Evolutionary conservation across 148 eudicot species (phyloP), one percentile per base, ranked within the genome.

Genomic region (Cornus kousa): DNA sequence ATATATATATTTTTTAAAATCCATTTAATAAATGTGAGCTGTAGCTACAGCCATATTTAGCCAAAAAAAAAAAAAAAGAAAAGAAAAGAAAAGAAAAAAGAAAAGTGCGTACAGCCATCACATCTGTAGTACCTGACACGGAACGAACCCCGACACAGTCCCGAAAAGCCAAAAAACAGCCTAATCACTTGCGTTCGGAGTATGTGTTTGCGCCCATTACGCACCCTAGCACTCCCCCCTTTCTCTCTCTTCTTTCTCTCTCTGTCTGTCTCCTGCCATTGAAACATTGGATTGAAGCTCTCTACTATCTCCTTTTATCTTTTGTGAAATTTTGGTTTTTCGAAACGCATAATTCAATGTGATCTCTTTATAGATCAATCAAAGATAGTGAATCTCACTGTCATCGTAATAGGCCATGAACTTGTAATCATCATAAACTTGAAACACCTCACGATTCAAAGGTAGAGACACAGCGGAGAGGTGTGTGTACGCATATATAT

Each of bases 221-320:
- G 23, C 66, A 19, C 1, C 28, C 28, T 28, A 28, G 28, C 28
- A 28, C 28, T 28, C 23, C 23, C 20, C 59, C 6, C 48, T 43
- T 2, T 12, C 66, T 20, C 11, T 32, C 46, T 0, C 50, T 31
- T 32, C 46, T 66, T 40, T 46, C 71, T 76, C 71, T 40, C 78
- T 76, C 70, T 67, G 14, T 59, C 43, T n/a, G n/a, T n/a, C n/a
- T n/a, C n/a, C n/a, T 37, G 70, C 78, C 71, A 65, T 65, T 67
- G 60, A 31, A 28, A 17, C 12, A 66, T 17, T 20, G 60, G 60
- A 76, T 66, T 76, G 60, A 66, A 43, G 35, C 32, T 40, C 7
- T 35, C 37, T 35, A 35, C 28, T 28, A 28, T 0, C 48, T 31
- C 62, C 20, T 31, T 7, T 43, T 43, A 6, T 76, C 59, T 43